Conservation (phyloP, 2,329 filamentous ascomycete species). For the Xylaria sp. region DNA sequence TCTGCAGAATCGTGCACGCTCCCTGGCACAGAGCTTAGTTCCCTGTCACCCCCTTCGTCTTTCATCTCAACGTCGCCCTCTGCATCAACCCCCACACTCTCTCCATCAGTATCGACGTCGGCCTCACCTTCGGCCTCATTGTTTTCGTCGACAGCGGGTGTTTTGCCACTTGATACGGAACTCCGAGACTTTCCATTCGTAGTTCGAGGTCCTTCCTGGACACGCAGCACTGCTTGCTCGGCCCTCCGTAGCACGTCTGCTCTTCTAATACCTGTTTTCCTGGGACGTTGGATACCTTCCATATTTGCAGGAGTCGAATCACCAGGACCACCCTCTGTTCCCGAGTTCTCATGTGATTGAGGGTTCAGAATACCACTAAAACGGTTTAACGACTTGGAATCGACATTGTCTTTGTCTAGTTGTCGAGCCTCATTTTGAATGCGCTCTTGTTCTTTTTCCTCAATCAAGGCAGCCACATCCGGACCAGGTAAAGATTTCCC, state of each 20-base stretch:
- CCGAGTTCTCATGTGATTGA: slow-evolving; percentile 54
- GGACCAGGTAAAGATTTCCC: slow-evolving; percentile 67
- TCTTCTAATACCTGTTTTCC: slow-evolving; percentile 61
- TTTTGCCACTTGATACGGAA: slow-evolving; percentile 64
- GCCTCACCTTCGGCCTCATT: slow-evolving; percentile 41
- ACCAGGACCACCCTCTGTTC: slow-evolving; percentile 48
- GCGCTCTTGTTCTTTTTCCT: slow-evolving; percentile 57
- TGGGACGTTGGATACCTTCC: slow-evolving; percentile 55
- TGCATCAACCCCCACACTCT: slow-evolving; percentile 50
- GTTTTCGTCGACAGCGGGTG: slow-evolving; percentile 52
- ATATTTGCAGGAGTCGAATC: slow-evolving; percentile 50
- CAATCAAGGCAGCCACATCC: slow-evolving; percentile 60
- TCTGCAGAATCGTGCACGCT: slow-evolving; percentile 74
- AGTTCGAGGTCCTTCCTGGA: slow-evolving; percentile 61
- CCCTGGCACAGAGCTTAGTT: slow-evolving; percentile 63
- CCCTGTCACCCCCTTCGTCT: slow-evolving; percentile 53
- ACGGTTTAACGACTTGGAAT: slow-evolving; percentile 52
- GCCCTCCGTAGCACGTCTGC: slow-evolving; percentile 71
- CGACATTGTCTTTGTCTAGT: slow-evolving; percentile 51
- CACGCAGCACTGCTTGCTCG: slow-evolving; percentile 66
- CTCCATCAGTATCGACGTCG: slow-evolving; percentile 49
- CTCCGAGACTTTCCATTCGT: slow-evolving; percentile 59
- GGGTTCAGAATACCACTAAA: slow-evolving; percentile 58
- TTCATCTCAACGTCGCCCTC: slow-evolving; percentile 58
- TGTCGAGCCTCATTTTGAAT: slow-evolving; percentile 48